Base-by-base conservation (phyloP, 106 monocot genomes). In the Cymbidium sinense region DNA sequence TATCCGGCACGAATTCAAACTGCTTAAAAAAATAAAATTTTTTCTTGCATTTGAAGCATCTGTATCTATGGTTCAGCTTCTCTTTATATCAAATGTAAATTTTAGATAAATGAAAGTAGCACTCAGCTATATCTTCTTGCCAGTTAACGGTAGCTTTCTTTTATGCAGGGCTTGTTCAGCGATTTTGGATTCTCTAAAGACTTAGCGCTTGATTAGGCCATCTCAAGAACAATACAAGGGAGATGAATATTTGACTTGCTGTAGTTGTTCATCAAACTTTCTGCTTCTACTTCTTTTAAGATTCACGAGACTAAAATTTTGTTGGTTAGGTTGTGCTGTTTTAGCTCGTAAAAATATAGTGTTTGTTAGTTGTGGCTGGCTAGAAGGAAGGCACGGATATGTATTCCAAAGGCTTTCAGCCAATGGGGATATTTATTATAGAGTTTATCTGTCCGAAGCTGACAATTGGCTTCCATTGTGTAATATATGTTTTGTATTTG, bases 151-250 rank as follows among this genome's bases (percentile, higher is more conserved):
- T 33, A 67, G 33, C 4, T 12, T 6, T 12, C 67, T 67, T 33
- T 52, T 15, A 50, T 77, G 52, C 82, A 82, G 82, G 70, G 55
- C 33, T n/a, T 69, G 34, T 77, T 82, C 28, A 39, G 7, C 12
- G 70, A 82, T 43, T 82, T 77, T 34, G 82, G 82, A 29, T 82
- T 77, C 51, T 36, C 55, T 20, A 50, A 77, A n/a, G 33, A 52
- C 34, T 27, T 64, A 69, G 50, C 28, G 17, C 17, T 15, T 50
- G 34, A 30, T 10, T 36, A 27, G 41, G n/a, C 70, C 67, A 29
- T 65, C 81, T 36, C 5, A 15, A 47, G 47, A 47, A 47, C 47
- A 12, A 47, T 47, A 47, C 11, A 15, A 47, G 47, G 13, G 55
- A 12, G 64, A 25, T 27, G 27, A 62, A 27, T 25, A 25, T 27